These are phyloP conservation scores for Linaria vulgaris DNA, from an alignment of 257 asterid genomes.

Conservation along the genomic window DNA sequence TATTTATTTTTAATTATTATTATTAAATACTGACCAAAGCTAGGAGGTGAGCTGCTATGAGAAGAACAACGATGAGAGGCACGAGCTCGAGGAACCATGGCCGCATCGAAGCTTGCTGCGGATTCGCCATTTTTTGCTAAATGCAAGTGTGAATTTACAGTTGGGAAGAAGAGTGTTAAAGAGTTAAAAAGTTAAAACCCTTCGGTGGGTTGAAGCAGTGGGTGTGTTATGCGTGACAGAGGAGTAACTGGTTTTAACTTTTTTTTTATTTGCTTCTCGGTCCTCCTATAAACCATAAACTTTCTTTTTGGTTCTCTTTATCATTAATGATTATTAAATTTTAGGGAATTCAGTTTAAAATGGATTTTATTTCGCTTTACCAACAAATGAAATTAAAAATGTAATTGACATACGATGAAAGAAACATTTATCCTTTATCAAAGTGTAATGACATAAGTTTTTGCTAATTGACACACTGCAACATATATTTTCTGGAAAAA, in stretches of 20 bases:
- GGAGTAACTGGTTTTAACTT: not conserved
- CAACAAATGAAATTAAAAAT: too few species aligned
- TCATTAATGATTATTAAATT: too few species aligned
- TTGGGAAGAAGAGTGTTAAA: not conserved
- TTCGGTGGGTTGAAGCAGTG: not conserved
- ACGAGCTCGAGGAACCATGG: constrained; percentile 65
- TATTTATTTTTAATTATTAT: too few species aligned
- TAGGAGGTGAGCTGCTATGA: constrained; percentile 59
- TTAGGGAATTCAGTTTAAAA: too few species aligned
- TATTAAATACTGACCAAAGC: constrained; percentile 53
- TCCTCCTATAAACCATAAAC: constrained; percentile 5
- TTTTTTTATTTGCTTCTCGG: not conserved
- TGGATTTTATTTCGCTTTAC: too few species aligned
- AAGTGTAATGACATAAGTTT: too few species aligned
- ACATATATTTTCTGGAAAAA: too few species aligned
- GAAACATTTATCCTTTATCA: too few species aligned
- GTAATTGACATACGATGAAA: too few species aligned
- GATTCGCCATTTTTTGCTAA: constrained; percentile 46
- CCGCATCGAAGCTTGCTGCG: constrained; percentile 36
- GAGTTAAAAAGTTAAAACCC: constrained; percentile 31
- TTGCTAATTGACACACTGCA: too few species aligned
- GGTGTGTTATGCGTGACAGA: not conserved
- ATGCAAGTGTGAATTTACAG: constrained; percentile 2
- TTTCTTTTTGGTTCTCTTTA: too few species aligned
- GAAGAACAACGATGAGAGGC: constrained; percentile 54